phyloP scores from a whole-genome alignment of 768 basidiomycete genomes.

The Dentipellis sp. region DNA sequence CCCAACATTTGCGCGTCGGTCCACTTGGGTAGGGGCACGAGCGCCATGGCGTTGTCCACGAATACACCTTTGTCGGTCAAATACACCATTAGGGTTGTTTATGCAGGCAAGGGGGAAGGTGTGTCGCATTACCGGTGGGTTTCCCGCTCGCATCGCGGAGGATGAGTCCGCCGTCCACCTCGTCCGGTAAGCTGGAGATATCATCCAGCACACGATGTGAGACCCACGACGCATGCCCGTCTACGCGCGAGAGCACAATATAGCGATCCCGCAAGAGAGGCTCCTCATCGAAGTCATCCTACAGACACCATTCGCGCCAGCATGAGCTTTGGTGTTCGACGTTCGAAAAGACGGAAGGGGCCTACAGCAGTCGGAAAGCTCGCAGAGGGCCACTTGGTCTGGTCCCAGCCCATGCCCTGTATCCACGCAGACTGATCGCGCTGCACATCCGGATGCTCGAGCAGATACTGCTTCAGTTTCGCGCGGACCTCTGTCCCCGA shows the following conservation, averaged over 20 bases:
- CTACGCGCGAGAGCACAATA: conserved; percentile 69
- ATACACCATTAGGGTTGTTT: no score
- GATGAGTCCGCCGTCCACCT: conserved; percentile 68
- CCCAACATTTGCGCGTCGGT: conserved; percentile 42
- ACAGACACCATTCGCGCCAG: background rate
- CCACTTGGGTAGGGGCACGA: conserved; percentile 61
- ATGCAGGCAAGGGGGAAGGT: background rate
- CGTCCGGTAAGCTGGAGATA: conserved; percentile 49
- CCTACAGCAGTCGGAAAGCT: conserved; percentile 64
- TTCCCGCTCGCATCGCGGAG: conserved; percentile 49
- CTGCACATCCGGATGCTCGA: conserved; percentile 43
- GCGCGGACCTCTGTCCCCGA: conserved; percentile 47
- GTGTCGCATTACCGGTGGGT: conserved; percentile 51
- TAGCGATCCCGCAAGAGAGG: conserved; percentile 56
- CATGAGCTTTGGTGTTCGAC: background rate
- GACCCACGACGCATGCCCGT: conserved; percentile 84
- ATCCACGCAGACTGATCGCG: conserved; percentile 59
- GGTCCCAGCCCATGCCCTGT: conserved; percentile 90
- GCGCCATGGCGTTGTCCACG: conserved; percentile 79
- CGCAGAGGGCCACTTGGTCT: conserved; percentile 57
- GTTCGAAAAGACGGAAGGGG: background rate
- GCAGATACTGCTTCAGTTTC: conserved; percentile 49
- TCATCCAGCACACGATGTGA: conserved; percentile 61
- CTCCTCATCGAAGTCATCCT: conserved; percentile 71
- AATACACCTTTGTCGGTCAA: conserved; percentile 44